Evolutionary conservation across 345 rosid genomes (phyloP), one percentile per base, ranked within the genome.

Genomic region (Lepidium africanum): DNA sequence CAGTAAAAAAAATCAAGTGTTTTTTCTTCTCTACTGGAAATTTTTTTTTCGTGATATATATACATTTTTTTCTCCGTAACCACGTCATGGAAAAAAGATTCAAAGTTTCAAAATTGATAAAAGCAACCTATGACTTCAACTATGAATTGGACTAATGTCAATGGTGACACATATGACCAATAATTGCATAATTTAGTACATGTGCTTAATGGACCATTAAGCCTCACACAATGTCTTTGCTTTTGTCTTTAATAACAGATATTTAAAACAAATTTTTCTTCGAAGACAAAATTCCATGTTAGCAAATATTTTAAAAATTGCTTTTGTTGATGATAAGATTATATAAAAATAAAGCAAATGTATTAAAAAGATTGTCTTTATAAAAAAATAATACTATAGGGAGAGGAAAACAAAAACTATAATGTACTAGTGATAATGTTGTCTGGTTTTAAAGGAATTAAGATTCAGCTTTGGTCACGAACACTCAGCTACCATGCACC

Each of bases 401-500:
- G 4, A 16, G 6, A 3, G 23, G 5, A 16, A n/a, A 23, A 2
- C 5, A 21, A 49, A 8, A 49, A 0, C 1, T 3, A 40, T 27
- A n/a, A 9, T 40, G 14, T 27, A 8, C n/a, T 9, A 40, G 14
- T 23, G 33, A 49, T 23, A 4, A 15, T 35, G 60, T 9, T 35
- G 42, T 54, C 40, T 27, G 27, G 27, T 55, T 35, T 8, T 3
- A 2, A 58, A 17, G 10, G n/a, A 54, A 55, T 43, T 0, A 46
- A 56, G 56, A 56, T 45, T 45, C 16, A 19, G 30, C 12, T 55
- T 63, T 55, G 41, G 59, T 65, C 42, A 72, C 45, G 37, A 64
- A 48, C 37, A 30, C 52, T 72, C 52, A 8, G 58, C 59, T 56
- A 55, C 51, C 46, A 48, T 27, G 12, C 71, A 45, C 71, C 71